A percentile compares a stretch with the other conserved stretches of the same genome.
These are phyloP conservation scores for Curvularia verruculosa DNA, from an alignment of 2,329 filamentous ascomycete species.

Conservation along the genomic window DNA sequence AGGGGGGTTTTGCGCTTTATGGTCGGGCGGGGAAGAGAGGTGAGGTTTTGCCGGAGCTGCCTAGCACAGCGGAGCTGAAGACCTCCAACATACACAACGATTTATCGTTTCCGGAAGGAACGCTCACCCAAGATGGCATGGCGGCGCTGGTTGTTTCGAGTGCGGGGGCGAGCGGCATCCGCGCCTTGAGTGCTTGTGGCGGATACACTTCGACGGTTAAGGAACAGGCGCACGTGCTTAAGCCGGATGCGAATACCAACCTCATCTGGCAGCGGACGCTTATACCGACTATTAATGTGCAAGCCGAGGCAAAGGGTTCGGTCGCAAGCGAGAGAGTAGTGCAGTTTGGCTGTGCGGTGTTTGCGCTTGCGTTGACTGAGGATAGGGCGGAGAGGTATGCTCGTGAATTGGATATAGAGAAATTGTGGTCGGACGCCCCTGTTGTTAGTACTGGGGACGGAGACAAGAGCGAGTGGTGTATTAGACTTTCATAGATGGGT, in stretches of 20 bases:
- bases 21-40: slow-evolving; percentile 30
- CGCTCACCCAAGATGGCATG: slow-evolving; percentile 5
- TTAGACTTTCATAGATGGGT: neutral
- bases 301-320: neutral
- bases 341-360: slow-evolving; percentile 31
- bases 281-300: slow-evolving; percentile 32
- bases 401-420: slow-evolving; percentile 14
- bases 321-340: neutral
- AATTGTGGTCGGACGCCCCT: slow-evolving; percentile 34
- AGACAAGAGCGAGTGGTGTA: neutral
- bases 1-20: slow-evolving; percentile 43
- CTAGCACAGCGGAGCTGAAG: neutral
- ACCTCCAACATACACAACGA: neutral
- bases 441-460: slow-evolving; percentile 1
- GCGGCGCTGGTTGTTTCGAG: slow-evolving; percentile 33
- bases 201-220: neutral
- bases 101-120: slow-evolving; percentile 21
- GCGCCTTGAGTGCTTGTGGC: slow-evolving; percentile 1
- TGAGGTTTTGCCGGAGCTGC: slow-evolving; percentile 22
- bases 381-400: slow-evolving; percentile 22
- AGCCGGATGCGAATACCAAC: slow-evolving; percentile 47
- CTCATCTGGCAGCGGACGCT: slow-evolving; percentile 44
- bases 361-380: slow-evolving; percentile 27
- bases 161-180: slow-evolving; percentile 39
- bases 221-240: slow-evolving; percentile 24